Conservation (phyloP, 2,329 filamentous ascomycete genomes). For the Fusarium foetens region DNA sequence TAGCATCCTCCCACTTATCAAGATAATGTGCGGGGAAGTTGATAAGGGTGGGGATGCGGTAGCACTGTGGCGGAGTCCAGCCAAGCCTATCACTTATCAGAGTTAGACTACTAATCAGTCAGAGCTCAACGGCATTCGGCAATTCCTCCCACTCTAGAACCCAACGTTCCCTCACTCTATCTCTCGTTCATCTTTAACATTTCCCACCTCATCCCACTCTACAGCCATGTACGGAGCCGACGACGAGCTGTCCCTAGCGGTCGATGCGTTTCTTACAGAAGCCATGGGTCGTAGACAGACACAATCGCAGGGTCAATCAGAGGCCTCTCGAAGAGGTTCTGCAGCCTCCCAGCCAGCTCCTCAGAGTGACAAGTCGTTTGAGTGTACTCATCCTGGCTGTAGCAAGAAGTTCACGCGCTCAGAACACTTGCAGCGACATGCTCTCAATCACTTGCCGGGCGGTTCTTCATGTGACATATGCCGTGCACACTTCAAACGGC, state of each 20-base stretch:
- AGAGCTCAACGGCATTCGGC: background rate
- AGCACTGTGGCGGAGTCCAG: background rate
- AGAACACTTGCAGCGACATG: slow-evolving; percentile 68
- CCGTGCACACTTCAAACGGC: slow-evolving; percentile 68
- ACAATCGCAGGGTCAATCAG: slow-evolving; percentile 1
- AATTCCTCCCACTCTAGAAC: slow-evolving; percentile 11
- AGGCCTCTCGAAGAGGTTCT: background rate
- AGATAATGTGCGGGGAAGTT: slow-evolving; percentile 5
- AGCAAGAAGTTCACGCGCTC: slow-evolving; percentile 65
- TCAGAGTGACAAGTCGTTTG: slow-evolving; percentile 33
- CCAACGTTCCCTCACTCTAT: background rate
- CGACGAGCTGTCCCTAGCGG: slow-evolving; percentile 13
- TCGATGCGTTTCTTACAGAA: slow-evolving; percentile 11
- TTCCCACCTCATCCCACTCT: slow-evolving; percentile 18
- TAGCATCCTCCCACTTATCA: slow-evolving; percentile 8
- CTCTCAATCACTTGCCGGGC: slow-evolving; percentile 64
- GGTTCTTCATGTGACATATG: slow-evolving; percentile 68
- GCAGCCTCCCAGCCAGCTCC: background rate
- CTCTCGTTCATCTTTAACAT: slow-evolving; percentile 6
- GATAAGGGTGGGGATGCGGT: slow-evolving; percentile 5
- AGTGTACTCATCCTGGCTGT: slow-evolving; percentile 59
- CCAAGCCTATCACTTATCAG: slow-evolving; percentile 2
- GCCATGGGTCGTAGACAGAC: slow-evolving; percentile 8
- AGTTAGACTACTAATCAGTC: background rate
- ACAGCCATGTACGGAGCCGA: slow-evolving; percentile 9